A percentile compares a stretch with the other conserved stretches of the same genome.
Evolutionary conservation across 495 filamentous ascomycete species (phyloP).

Genomic region (Hypoxylon fuscum): DNA sequence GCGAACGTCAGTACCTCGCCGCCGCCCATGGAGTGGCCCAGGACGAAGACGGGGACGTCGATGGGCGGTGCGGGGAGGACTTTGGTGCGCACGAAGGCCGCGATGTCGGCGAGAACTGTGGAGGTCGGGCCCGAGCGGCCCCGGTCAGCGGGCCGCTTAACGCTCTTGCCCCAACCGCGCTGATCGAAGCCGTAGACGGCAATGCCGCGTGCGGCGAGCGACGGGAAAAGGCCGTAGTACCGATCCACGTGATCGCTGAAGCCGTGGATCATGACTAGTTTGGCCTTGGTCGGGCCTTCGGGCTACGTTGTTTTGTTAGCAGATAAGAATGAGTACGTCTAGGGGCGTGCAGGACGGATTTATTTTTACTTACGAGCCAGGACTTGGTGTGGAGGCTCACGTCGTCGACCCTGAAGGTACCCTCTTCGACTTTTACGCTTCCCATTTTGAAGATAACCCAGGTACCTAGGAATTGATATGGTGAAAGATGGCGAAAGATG

Average conservation of each 20-base stretch:
- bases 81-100: slow-evolving; percentile 66
- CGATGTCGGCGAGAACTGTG: slow-evolving; percentile 78
- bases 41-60: slow-evolving; percentile 75
- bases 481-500: too few species aligned
- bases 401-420: slow-evolving; percentile 65
- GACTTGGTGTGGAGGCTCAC: slow-evolving; percentile 80
- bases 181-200: slow-evolving; percentile 81
- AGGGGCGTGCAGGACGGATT: too few species aligned
- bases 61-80: slow-evolving; percentile 38
- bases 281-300: slow-evolving; percentile 63
- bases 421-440: slow-evolving; percentile 52
- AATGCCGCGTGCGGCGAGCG: slow-evolving; percentile 69
- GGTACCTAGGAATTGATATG: background rate
- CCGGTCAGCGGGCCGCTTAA: slow-evolving; percentile 56
- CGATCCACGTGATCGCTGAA: slow-evolving; percentile 87
- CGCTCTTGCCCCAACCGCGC: slow-evolving; percentile 70
- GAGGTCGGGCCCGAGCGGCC: slow-evolving; percentile 77
- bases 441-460: slow-evolving; percentile 51
- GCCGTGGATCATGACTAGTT: slow-evolving; percentile 82
- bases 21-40: slow-evolving; percentile 88
- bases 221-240: slow-evolving; percentile 73
- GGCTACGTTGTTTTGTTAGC: slow-evolving; percentile 51
- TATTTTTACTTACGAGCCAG: slow-evolving; percentile 83
- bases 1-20: slow-evolving; percentile 68
- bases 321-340: background rate